Evolutionary conservation across 495 filamentous ascomycete genomes (phyloP).

Genomic region (Penicillium coprophilum): DNA sequence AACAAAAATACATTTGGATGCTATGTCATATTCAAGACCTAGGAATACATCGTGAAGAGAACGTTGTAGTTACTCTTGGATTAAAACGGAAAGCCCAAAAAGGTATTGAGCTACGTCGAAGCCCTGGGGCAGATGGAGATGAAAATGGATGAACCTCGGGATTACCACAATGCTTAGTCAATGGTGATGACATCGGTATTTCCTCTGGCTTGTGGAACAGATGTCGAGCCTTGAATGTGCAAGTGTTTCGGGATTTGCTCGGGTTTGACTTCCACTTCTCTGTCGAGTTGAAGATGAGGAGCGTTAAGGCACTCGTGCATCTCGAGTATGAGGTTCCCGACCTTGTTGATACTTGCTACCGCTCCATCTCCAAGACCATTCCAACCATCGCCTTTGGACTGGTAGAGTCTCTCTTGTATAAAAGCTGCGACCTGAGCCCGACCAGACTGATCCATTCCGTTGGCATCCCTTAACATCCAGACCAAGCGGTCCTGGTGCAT

Average conservation of each 20-base stretch:
- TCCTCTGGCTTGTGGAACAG: conserved; percentile 16
- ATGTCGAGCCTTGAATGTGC: background rate
- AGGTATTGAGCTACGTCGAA: background rate
- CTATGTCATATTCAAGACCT: conserved; percentile 24
- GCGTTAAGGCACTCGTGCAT: conserved; percentile 34
- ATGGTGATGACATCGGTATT: conserved; percentile 42
- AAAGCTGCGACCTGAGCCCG: conserved; percentile 19
- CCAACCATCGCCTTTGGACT: conserved; percentile 50
- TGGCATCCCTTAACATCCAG: conserved; percentile 46
- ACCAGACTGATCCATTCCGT: conserved; percentile 15
- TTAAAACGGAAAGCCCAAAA: conserved; percentile 3
- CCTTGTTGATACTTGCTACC: conserved; percentile 36
- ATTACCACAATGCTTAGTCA: conserved; percentile 27
- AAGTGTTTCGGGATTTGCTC: conserved; percentile 3
- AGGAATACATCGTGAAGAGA: conserved; percentile 30
- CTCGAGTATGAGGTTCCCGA: conserved; percentile 43
- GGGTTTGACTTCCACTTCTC: conserved; percentile 6
- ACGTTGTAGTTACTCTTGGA: background rate
- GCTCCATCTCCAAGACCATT: conserved; percentile 49
- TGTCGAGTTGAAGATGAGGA: conserved; percentile 15
- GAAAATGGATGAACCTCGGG: background rate
- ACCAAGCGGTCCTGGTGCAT: conserved; percentile 32
- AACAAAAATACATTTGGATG: conserved; percentile 12
- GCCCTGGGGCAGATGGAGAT: background rate
- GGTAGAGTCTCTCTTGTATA: conserved; percentile 38